Base-by-base conservation (phyloP, 1,139 yeast species). In the Candida mesenterica region DNA sequence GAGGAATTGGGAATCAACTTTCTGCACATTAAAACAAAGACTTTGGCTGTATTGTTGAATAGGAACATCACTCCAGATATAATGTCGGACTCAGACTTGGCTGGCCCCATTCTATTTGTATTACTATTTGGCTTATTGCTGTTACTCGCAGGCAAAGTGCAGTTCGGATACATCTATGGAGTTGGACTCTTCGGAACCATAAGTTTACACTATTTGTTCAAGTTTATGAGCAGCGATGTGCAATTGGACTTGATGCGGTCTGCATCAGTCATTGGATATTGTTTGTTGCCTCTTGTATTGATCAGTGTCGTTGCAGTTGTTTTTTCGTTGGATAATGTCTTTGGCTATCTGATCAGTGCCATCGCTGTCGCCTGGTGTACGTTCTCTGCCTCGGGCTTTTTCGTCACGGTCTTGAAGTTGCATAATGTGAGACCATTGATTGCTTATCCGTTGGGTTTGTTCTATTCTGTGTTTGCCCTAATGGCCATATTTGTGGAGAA, bases 1-100 rank as follows among this genome's bases (percentile, higher is more conserved):
- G 96, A 92, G 57, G 99, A 92, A 56, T 65, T 92, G 28, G 99
- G 97, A 1, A 87, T 94, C 53, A 90, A 92, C 59, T 92, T 94
- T 55, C 75, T 72, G 33, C 97, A 92, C 56, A 92, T 92, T 49
- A 78, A 82, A 50, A 72, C 79, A 33, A 89, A 92, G 68, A 92
- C 98, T 0, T 64, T 80, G 55, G 87, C 94, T 3, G 98, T 89
- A 15, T 73, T 92, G 55, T 70, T 83, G 33, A 75, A 79, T 40
- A 65, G 70, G 27, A 62, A 61, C 48, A 75, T 80, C 26, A 76
- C 76, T 40, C 74, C 82, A 36, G 95, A 88, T 50, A 82, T 89
- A 37, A 79, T 89, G 81, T 81, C 82, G 35, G 97, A 92, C 58
- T 77, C 95, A 15, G 98, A 92, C 57, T 71, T 92, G 49, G 97